Conservation (phyloP, 1,284 basidiomycete genomes). For the Ceratobasidium sp. region DNA sequence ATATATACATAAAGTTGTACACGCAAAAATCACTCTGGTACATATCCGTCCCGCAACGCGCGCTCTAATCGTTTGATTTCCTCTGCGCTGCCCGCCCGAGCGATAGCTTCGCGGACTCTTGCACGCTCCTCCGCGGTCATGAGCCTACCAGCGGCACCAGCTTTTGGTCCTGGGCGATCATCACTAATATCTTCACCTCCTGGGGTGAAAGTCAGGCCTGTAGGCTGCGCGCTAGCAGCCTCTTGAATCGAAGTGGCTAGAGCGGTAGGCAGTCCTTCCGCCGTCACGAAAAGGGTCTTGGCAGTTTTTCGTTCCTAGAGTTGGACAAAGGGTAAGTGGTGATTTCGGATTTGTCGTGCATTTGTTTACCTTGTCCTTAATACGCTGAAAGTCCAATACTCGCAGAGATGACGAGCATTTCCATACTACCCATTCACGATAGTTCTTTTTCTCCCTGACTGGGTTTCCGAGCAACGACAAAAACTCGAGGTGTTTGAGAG, state of each 20-base stretch:
- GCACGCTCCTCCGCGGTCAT: slow-evolving; percentile 71
- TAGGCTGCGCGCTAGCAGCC: slow-evolving; percentile 28
- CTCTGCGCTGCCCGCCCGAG: slow-evolving; percentile 67
- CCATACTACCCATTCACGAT: slow-evolving; percentile 93
- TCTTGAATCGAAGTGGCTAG: slow-evolving; percentile 76
- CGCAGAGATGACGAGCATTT: slow-evolving; percentile 79
- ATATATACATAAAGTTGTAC: background rate
- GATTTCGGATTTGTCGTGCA: background rate
- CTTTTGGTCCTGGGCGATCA: slow-evolving; percentile 29
- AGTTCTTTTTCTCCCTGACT: slow-evolving; percentile 92
- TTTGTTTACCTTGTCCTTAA: slow-evolving; percentile 87
- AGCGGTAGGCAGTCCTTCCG: slow-evolving; percentile 78
- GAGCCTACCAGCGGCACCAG: slow-evolving; percentile 54
- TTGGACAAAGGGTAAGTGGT: background rate
- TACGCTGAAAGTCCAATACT: slow-evolving; percentile 95
- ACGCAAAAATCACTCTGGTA: slow-evolving; percentile 49
- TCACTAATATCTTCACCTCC: slow-evolving; percentile 21
- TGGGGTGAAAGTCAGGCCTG: slow-evolving; percentile 34
- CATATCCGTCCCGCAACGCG: slow-evolving; percentile 60
- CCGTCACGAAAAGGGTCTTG: slow-evolving; percentile 78
- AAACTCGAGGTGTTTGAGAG: slow-evolving; percentile 81
- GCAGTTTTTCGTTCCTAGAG: slow-evolving; percentile 80
- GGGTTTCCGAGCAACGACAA: slow-evolving; percentile 91
- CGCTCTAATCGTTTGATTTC: slow-evolving; percentile 62
- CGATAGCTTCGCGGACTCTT: slow-evolving; percentile 78